phyloP scores from a whole-genome alignment of 78 protist species.

The Andalucia godoyi region DNA sequence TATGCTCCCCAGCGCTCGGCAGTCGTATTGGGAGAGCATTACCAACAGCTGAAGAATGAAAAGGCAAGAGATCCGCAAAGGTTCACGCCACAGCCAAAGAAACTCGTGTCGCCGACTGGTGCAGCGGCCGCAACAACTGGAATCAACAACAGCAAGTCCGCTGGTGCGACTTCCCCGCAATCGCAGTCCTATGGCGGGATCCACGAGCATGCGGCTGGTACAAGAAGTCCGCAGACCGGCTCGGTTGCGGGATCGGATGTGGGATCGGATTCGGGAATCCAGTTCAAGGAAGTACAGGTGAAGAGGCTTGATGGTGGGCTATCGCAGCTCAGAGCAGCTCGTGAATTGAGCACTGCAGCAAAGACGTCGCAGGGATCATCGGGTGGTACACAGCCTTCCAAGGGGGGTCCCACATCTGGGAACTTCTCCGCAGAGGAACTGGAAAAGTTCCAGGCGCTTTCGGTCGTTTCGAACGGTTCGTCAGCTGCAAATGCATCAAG shows the following conservation, averaged over 20 bases:
- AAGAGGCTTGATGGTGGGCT: not conserved
- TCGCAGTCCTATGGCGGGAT: not conserved
- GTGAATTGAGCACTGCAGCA: too few species aligned
- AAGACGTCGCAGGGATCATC: not conserved
- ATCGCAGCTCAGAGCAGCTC: constrained; percentile 24
- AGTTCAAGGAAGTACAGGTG: constrained; percentile 20
- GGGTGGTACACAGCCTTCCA: not conserved
- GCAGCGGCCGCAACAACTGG: too few species aligned
- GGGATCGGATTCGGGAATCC: not conserved
- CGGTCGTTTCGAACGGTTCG: not conserved
- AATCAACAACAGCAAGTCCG: constrained; percentile 1
- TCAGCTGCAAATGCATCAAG: too few species aligned
- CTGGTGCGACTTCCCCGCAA: not conserved
- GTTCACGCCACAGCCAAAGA: too few species aligned
- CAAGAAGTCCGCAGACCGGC: not conserved
- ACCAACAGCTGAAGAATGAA: too few species aligned
- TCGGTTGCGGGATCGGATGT: not conserved
- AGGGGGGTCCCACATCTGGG: too few species aligned
- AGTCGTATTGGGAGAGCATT: too few species aligned
- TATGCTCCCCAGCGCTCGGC: too few species aligned
- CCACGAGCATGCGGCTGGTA: not conserved
- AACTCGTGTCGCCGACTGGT: too few species aligned
- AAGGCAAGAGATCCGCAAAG: too few species aligned
- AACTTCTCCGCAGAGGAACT: not conserved
- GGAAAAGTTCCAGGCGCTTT: not conserved